Conservation (phyloP, 2,329 filamentous ascomycete genomes). For the Peltaster fructicola region DNA sequence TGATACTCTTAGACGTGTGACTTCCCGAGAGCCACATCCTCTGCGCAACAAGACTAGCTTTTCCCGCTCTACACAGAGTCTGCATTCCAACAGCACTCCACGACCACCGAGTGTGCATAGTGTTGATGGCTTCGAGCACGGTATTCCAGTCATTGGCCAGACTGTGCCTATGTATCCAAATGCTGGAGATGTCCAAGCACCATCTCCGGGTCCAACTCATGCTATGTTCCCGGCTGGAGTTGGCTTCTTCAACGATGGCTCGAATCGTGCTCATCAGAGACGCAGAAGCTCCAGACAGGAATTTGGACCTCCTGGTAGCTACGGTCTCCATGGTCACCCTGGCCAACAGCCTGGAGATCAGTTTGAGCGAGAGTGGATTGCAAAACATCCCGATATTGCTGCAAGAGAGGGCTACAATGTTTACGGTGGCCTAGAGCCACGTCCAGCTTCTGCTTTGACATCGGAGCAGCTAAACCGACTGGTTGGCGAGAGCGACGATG, state of each 20-base stretch:
- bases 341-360: slow-evolving; percentile 58
- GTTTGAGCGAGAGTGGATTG: slow-evolving; percentile 81
- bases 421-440: slow-evolving; percentile 37
- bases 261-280: slow-evolving; percentile 40
- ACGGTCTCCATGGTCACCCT: slow-evolving; percentile 70
- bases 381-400: slow-evolving; percentile 71
- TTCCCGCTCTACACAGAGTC: slow-evolving; percentile 27
- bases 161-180: slow-evolving; percentile 87
- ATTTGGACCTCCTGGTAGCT: slow-evolving; percentile 70
- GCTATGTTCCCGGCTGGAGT: slow-evolving; percentile 25
- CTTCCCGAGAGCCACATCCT: slow-evolving; percentile 30
- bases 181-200: slow-evolving; percentile 89
- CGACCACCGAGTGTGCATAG: slow-evolving; percentile 39
- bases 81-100: slow-evolving; percentile 26
- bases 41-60: slow-evolving; percentile 47
- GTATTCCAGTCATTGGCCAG: slow-evolving; percentile 81
- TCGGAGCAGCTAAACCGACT: slow-evolving; percentile 82
- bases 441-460: slow-evolving; percentile 68
- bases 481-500: slow-evolving; percentile 50
- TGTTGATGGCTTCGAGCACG: slow-evolving; percentile 52
- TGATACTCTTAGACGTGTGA: slow-evolving; percentile 8
- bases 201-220: slow-evolving; percentile 51
- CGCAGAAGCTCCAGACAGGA: slow-evolving; percentile 55
- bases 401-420: slow-evolving; percentile 60
- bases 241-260: slow-evolving; percentile 38